phyloP scores from a whole-genome alignment of 2,329 filamentous ascomycete genomes.

The Fusarium azukiicola region DNA sequence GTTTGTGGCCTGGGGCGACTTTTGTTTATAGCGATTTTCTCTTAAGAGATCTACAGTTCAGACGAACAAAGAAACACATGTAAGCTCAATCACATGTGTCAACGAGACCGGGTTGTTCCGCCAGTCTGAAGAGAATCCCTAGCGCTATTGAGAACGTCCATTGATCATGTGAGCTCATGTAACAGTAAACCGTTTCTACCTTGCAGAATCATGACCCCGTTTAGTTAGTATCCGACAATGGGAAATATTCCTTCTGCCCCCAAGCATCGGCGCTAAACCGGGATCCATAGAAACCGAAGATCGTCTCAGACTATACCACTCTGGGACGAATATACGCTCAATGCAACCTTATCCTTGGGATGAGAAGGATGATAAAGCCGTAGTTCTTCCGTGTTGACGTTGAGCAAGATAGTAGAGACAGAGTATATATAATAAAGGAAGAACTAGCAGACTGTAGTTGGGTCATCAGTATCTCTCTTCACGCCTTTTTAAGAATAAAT shows the following conservation, averaged over 20 bases:
- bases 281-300: background rate
- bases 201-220: background rate
- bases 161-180: background rate
- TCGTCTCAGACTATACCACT: constrained; percentile 21
- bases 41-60: background rate
- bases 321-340: constrained; percentile 39
- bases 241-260: background rate
- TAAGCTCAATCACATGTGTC: background rate
- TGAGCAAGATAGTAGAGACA: background rate
- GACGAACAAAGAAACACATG: background rate
- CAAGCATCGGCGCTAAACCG: constrained; percentile 1
- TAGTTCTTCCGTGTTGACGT: background rate
- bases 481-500: background rate
- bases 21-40: constrained; percentile 8
- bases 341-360: background rate
- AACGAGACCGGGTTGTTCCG: too few species aligned
- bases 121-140: background rate
- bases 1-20: background rate
- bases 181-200: background rate
- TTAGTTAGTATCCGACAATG: background rate
- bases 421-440: background rate
- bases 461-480: background rate
- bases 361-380: background rate
- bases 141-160: background rate
- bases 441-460: background rate